phyloP scores from a whole-genome alignment of 1,139 yeast genomes.

The Eremothecium cymbalariae region DNA sequence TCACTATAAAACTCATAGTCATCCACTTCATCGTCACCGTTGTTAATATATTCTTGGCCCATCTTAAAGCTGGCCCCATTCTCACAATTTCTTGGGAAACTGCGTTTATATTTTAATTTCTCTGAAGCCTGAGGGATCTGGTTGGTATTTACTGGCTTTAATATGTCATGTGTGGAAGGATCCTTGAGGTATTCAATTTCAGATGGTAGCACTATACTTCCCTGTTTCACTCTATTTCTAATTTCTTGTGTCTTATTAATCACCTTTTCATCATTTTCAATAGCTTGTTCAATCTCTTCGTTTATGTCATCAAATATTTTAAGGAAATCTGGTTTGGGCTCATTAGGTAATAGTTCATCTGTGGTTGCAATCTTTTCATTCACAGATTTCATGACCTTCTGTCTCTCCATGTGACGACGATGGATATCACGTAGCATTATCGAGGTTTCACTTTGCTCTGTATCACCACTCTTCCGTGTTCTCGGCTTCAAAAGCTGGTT shows the following conservation, averaged over 20 bases:
- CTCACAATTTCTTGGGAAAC: no score
- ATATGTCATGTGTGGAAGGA: constrained; percentile 3
- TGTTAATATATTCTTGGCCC: no score
- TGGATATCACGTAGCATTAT: constrained; percentile 8
- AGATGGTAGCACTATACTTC: neutral
- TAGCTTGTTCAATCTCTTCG: constrained; percentile 1
- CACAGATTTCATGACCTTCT: constrained; percentile 9
- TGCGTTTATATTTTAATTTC: constrained; percentile 3
- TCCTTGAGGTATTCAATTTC: constrained; percentile 3
- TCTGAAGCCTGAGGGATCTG: neutral
- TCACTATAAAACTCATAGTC: no score
- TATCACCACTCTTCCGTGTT: neutral
- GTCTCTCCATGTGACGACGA: constrained; percentile 8
- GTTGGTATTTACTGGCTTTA: constrained; percentile 5
- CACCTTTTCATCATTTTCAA: constrained; percentile 3
- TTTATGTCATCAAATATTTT: constrained; percentile 5
- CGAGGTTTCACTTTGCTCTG: constrained; percentile 7
- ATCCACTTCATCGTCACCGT: no score
- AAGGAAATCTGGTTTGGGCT: constrained; percentile 5
- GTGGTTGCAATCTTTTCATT: constrained; percentile 13
- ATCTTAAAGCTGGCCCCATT: no score
- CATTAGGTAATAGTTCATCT: neutral
- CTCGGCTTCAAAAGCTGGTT: constrained; percentile 1
- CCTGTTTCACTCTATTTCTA: neutral
- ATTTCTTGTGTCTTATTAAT: constrained; percentile 2